Evolutionary conservation across 257 asterid genomes (phyloP), one percentile per base, ranked within the genome.

Genomic region (Scutellaria barbata): DNA sequence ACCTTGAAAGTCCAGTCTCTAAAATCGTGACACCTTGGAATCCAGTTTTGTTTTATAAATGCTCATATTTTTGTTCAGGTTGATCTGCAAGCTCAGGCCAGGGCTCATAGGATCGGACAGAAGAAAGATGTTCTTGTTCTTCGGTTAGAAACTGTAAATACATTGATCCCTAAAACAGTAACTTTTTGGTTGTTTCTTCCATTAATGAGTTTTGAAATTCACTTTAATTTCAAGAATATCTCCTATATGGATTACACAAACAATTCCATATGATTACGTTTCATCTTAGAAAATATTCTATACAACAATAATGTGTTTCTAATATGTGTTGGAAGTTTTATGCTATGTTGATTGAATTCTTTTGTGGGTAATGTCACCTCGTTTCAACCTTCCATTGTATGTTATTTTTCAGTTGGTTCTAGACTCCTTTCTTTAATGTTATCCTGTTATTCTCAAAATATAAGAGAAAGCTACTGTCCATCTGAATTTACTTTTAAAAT

Each of bases 71-170:
- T 76, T 75, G 79, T 74, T 78, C 86, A 95, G 99, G 99, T 95
- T 82, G 99, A 95, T 87, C 89, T 95, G 83, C 99, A 95, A 89
- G 99, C 99, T 67, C 99, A 95, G 81, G 99, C 99, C 59, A 89
- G 99, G 84, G 99, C 99, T 61, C 99, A 95, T 82, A 89, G 99
- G 88, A 92, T 95, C 80, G 99, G 99, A 58, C 99, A 95, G 76
- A 95, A 95, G 89, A 95, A 84, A 81, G 99, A 95, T 22, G 99
- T 95, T 79, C 99, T 95, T 50, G 98, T 95, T 82, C 85, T 95
- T 81, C 96, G 99, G 68, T 83, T 95, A 73, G 99, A 95, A 89
- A 95, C 99, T 66, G 99, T 95, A 77, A 77, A 51, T 64, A 55
- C 73, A 18, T 69, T 54, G 45, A 69, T 71, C 74, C 81, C 39